Evolutionary conservation across 176 grass and related monocot species (phyloP).

Genomic region (Lolium rigidum): DNA sequence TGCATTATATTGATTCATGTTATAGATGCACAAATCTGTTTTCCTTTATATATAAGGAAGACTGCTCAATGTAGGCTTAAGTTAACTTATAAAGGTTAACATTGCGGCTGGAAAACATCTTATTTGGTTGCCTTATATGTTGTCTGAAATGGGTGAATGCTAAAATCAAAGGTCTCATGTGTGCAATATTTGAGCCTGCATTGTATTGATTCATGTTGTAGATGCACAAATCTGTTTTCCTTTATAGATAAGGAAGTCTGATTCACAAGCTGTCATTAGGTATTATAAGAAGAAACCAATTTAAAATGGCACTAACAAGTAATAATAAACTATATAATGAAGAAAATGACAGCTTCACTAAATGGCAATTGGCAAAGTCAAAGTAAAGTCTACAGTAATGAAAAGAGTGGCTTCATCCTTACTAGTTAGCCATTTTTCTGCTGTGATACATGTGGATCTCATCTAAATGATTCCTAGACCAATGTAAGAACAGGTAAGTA

Average conservation of each 20-base stretch:
- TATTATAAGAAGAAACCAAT: not conserved
- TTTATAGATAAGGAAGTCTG: not conserved
- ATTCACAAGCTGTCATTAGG: not conserved
- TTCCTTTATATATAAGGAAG: constrained; percentile 6
- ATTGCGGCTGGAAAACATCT: not conserved
- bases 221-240: not conserved
- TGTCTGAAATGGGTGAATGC: not conserved
- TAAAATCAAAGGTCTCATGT: constrained; percentile 6
- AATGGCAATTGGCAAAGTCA: not conserved
- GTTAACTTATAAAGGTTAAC: not conserved
- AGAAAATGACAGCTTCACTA: not conserved
- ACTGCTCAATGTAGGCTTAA: not conserved
- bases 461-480: not conserved
- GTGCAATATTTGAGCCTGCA: not conserved
- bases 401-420: not conserved
- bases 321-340: not conserved
- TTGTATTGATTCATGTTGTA: not conserved
- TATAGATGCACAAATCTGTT: not conserved
- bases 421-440: not conserved
- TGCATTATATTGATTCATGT: not conserved
- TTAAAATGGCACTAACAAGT: not conserved
- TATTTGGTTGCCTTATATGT: constrained; percentile 2
- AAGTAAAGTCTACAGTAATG: not conserved
- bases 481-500: not conserved
- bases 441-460: not conserved